phyloP scores from a whole-genome alignment of 352 stramenopile genomes.

The Blastocystis sp. region DNA sequence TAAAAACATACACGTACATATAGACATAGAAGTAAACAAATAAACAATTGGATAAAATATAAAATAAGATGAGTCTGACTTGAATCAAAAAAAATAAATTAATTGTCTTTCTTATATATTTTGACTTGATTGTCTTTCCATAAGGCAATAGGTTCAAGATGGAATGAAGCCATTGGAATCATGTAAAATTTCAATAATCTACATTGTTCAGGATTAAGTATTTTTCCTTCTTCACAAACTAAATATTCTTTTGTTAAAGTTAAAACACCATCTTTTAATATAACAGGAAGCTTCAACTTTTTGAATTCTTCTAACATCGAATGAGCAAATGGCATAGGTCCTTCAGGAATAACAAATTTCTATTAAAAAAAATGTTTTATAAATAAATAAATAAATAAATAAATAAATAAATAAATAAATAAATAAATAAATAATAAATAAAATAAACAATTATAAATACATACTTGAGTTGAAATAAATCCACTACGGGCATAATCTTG shows the following conservation, averaged over 20 bases:
- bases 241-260: conserved; percentile 68
- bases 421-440: conserved; percentile 52
- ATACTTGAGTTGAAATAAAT: conserved; percentile 27
- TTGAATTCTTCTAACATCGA: conserved; percentile 85
- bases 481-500: conserved; percentile 14
- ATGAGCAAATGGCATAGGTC: conserved; percentile 71
- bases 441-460: not conserved
- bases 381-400: conserved; percentile 73
- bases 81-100: too few relatives aligned
- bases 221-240: conserved; percentile 76
- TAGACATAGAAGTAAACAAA: too few relatives aligned
- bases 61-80: too few relatives aligned
- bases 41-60: too few relatives aligned
- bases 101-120: too few relatives aligned
- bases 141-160: too few relatives aligned
- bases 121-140: too few relatives aligned
- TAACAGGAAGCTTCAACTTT: conserved; percentile 73
- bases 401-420: conserved; percentile 66
- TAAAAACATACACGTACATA: too few relatives aligned
- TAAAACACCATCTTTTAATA: conserved; percentile 79
- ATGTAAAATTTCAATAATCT: too few relatives aligned
- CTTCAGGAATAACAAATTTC: conserved; percentile 65
- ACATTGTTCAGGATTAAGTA: conserved; percentile 74
- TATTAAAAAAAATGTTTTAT: conserved; percentile 65
- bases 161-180: too few relatives aligned